A percentile compares a stretch with the other conserved stretches of the same genome.
These are phyloP conservation scores for Ramaria sp. DNA, from an alignment of 768 basidiomycete species.

Conservation along the genomic window DNA sequence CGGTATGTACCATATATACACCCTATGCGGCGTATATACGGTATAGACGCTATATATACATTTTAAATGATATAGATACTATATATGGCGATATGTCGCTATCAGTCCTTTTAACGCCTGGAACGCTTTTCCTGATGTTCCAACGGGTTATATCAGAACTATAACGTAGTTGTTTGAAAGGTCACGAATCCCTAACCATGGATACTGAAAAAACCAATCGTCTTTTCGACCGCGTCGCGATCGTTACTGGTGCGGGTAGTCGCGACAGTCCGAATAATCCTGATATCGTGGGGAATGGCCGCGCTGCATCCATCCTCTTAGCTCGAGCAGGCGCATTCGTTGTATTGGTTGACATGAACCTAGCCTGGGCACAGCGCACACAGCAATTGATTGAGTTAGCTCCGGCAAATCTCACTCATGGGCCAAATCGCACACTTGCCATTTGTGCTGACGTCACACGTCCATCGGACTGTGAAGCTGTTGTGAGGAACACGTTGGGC, in stretches of 20 bases:
- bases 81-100: no score
- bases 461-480: conserved; percentile 18
- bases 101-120: no score
- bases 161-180: no score
- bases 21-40: no score
- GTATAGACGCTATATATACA: no score
- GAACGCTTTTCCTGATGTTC: no score
- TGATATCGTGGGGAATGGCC: background rate
- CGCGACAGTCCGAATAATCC: background rate
- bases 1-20: no score
- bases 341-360: background rate
- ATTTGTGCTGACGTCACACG: background rate
- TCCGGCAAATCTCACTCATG: background rate
- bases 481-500: conserved; percentile 38
- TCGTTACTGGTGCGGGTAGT: background rate
- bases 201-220: conserved; percentile 1
- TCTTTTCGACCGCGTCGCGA: background rate
- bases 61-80: no score
- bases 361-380: background rate
- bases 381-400: background rate
- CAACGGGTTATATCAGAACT: no score
- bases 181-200: background rate
- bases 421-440: background rate
- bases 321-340: background rate
- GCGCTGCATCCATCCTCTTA: background rate